These are phyloP conservation scores for Eremomyces bilateralis DNA, from an alignment of 495 filamentous ascomycete genomes.

Conservation along the genomic window DNA sequence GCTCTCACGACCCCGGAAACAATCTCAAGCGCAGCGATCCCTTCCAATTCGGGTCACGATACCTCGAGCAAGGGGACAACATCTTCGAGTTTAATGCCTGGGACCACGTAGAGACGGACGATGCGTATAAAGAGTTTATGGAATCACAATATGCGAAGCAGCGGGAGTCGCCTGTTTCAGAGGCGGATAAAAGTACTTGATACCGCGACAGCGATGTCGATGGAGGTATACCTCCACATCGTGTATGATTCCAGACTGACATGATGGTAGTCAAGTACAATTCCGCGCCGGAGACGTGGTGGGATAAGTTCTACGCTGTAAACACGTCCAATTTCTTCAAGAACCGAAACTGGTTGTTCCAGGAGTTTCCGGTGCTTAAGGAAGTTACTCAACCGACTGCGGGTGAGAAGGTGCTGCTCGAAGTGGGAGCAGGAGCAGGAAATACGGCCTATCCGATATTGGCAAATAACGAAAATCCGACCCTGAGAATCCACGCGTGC, in stretches of 20 bases:
- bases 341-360: conserved; percentile 84
- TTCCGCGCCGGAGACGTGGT: conserved; percentile 73
- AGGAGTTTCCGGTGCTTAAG: conserved; percentile 76
- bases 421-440: conserved; percentile 86
- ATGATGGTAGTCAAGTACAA: conserved; percentile 49
- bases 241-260: conserved; percentile 17
- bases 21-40: conserved; percentile 71
- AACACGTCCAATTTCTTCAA: conserved; percentile 97
- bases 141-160: conserved; percentile 64
- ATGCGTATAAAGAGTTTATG: conserved; percentile 60
- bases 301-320: conserved; percentile 91
- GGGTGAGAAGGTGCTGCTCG: conserved; percentile 44
- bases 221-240: too few relatives aligned
- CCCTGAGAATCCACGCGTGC: conserved; percentile 66
- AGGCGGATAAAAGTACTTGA: conserved; percentile 47
- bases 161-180: conserved; percentile 57
- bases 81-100: conserved; percentile 94
- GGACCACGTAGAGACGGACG: conserved; percentile 87
- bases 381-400: conserved; percentile 41
- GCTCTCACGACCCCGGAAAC: conserved; percentile 31
- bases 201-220: too few relatives aligned
- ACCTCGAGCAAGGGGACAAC: conserved; percentile 58
- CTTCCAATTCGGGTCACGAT: conserved; percentile 85
- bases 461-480: conserved; percentile 53
- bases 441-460: conserved; percentile 91